Conservation (phyloP, 768 basidiomycete species). For the Cystofilobasidium ferigula region DNA sequence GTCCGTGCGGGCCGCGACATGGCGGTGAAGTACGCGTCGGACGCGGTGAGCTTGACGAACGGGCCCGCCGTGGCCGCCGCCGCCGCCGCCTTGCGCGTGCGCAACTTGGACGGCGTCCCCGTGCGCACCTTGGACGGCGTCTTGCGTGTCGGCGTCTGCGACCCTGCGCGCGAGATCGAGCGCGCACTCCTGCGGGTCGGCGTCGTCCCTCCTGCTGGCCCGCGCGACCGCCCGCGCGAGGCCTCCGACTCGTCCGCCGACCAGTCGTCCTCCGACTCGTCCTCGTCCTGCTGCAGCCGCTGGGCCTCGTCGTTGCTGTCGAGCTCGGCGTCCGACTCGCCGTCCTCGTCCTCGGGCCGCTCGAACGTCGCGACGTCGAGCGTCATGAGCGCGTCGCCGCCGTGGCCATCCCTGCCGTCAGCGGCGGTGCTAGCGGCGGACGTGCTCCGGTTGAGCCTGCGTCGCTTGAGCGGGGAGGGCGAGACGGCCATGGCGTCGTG, state of each 20-base stretch:
- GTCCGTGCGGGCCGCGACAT: conserved; percentile 44
- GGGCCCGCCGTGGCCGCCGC: conserved; percentile 4
- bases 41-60: conserved; percentile 53
- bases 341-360: conserved; percentile 4
- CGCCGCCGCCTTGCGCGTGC: background rate
- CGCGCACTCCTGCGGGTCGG: background rate
- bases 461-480: background rate
- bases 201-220: background rate
- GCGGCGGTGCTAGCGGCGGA: background rate
- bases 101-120: background rate
- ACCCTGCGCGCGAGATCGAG: background rate
- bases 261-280: conserved; percentile 2
- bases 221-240: background rate
- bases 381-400: background rate
- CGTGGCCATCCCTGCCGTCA: background rate
- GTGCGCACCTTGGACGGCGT: conserved; percentile 5
- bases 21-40: conserved; percentile 70
- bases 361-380: conserved; percentile 5
- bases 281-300: background rate
- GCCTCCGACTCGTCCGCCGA: conserved; percentile 3
- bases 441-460: background rate
- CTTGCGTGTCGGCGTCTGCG: background rate
- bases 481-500: background rate
- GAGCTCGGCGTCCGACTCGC: background rate
- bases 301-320: background rate